Evolutionary conservation across 257 asterid species (phyloP).

Genomic region (Nicotiana noctiflora): DNA sequence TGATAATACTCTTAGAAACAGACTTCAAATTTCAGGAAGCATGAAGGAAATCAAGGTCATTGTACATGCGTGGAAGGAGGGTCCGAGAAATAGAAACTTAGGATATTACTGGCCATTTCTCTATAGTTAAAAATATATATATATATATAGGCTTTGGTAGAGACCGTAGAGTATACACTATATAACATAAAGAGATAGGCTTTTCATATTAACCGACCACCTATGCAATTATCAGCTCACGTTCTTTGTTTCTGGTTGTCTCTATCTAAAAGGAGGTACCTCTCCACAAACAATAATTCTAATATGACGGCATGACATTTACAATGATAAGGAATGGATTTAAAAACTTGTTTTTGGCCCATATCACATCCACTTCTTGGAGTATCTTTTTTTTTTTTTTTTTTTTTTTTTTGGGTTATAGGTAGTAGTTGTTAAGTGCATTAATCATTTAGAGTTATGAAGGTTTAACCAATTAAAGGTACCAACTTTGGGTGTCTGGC

Average conservation of each 20-base stretch:
- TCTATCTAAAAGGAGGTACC: not conserved
- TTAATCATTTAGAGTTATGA: too few species aligned
- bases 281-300: not conserved
- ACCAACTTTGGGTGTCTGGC: not conserved
- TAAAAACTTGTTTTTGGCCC: not conserved
- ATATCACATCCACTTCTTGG: not conserved
- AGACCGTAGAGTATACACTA: too few species aligned
- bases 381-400: not conserved
- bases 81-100: too few species aligned
- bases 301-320: not conserved
- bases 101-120: too few species aligned
- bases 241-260: not conserved
- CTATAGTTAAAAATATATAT: too few species aligned
- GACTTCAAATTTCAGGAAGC: too few species aligned
- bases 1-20: too few species aligned
- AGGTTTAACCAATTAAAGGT: not conserved
- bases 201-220: not conserved
- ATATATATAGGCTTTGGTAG: too few species aligned
- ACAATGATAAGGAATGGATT: not conserved
- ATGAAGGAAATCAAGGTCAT: too few species aligned
- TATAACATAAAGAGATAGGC: not conserved
- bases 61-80: too few species aligned
- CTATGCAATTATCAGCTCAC: slow-evolving; percentile 1
- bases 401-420: not conserved
- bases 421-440: not conserved